These are phyloP conservation scores for Saccharomycopsis javanensis DNA, from an alignment of 805 yeast genomes.

Conservation along the genomic window DNA sequence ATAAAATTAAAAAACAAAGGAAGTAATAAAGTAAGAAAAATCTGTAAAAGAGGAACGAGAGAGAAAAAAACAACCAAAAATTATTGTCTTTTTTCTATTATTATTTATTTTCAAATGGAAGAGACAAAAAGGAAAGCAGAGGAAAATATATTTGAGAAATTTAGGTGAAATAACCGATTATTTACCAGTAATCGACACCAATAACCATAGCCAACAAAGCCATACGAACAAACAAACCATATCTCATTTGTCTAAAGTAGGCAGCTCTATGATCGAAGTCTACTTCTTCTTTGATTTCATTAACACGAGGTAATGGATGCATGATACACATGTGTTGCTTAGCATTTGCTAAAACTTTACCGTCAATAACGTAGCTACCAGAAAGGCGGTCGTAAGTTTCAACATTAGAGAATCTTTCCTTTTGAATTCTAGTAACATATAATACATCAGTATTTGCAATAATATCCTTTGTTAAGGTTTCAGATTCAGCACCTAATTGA, in stretches of 20 bases:
- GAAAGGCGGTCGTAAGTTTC: conserved; percentile 79
- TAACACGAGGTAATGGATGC: conserved; percentile 98
- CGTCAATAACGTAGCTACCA: conserved; percentile 87
- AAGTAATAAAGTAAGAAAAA: neutral
- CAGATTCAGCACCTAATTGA: conserved; percentile 65
- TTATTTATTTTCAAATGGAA: neutral
- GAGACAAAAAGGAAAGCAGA: neutral
- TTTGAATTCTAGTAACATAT: conserved; percentile 97
- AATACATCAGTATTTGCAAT: conserved; percentile 87
- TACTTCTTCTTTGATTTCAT: conserved; percentile 95
- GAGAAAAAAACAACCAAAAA: neutral
- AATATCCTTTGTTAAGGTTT: conserved; percentile 71
- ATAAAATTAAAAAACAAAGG: neutral
- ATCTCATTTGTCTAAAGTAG: conserved; percentile 98
- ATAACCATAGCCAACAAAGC: conserved; percentile 96
- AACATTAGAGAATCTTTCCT: conserved; percentile 78
- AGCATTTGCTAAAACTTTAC: conserved; percentile 81
- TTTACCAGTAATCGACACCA: conserved; percentile 68
- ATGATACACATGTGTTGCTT: conserved; percentile 97
- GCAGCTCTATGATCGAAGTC: conserved; percentile 99
- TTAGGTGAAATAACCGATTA: neutral
- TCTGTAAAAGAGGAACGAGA: neutral
- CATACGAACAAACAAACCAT: conserved; percentile 97
- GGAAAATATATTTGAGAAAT: neutral
- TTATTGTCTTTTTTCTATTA: neutral